Base-by-base conservation (phyloP, 306 rosid species). In the Glycine soja region DNA sequence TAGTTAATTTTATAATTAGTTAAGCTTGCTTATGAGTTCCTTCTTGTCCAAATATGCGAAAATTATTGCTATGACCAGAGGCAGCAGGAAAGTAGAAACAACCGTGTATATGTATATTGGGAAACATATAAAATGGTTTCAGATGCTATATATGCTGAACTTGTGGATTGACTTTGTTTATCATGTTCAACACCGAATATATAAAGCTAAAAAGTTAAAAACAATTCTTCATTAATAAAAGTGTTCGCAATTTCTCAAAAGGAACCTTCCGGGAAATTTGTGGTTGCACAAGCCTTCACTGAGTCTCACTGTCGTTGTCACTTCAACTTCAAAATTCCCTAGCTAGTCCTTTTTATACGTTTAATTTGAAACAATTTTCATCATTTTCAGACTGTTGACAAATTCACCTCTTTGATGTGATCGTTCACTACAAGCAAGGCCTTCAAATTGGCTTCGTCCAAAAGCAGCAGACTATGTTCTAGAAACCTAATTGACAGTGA, bases 201-300 rank as follows among this genome's bases (percentile, higher is more conserved):
- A 38, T 38, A 15, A 42, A 5, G 8, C 14, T 43, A 3, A 57
- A 24, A 24, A 24, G 30, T 38, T 14, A 38, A 47, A 34, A 65
- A 12, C 48, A 65, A 18, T 50, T 15, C 14, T 24, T 57, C 32
- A 15, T 7, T 32, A 38, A 38, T 38, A 34, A 50, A n/a, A 43
- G 15, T n/a, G 34, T 34, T n/a, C 11, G 8, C 34, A 0, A 10
- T 0, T 24, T 24, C 30, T 24, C 30, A 24, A 24, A 10, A 63
- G 71, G 62, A 76, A 76, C 63, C 63, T 76, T 76, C 72, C 8
- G 12, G 42, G 69, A 42, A 43, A 67, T 56, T 56, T 74, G 30
- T 24, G 30, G 30, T 24, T 24, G 30, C 30, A 24, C 30, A 24
- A 18, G 52, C 67, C 36, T 54, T 40, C 67, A 74, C 36, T 34